These are phyloP conservation scores for Fusarium fujikuroi DNA, from an alignment of 2,329 filamentous ascomycete genomes.

Conservation along the genomic window DNA sequence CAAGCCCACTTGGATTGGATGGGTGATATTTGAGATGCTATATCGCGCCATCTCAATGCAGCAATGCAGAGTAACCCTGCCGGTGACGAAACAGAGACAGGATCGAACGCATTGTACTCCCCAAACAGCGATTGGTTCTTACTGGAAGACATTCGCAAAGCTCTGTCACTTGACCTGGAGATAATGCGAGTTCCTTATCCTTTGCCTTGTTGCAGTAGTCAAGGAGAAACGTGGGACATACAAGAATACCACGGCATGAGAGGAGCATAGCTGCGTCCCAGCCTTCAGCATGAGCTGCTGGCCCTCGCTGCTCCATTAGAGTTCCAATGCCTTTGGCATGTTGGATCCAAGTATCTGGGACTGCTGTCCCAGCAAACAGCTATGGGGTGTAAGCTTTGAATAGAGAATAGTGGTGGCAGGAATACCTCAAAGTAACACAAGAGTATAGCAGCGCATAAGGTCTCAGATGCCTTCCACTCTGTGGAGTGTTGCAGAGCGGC, in stretches of 20 bases:
- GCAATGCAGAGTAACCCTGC: conserved; percentile 38
- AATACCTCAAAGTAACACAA: conserved; percentile 54
- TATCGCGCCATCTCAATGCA: conserved; percentile 43
- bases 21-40: conserved; percentile 43
- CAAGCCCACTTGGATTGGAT: conserved; percentile 39
- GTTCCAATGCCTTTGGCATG: conserved; percentile 53
- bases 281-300: conserved; percentile 47
- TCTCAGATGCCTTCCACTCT: conserved; percentile 54
- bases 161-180: conserved; percentile 29
- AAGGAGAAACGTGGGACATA: conserved; percentile 38
- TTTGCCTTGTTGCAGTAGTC: conserved; percentile 3
- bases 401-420: not conserved
- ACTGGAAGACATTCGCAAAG: not conserved
- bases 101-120: conserved; percentile 4
- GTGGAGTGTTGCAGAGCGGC: conserved; percentile 49
- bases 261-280: conserved; percentile 54
- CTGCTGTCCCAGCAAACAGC: conserved; percentile 55
- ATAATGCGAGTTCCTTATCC: conserved; percentile 20
- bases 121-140: conserved; percentile 6
- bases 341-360: conserved; percentile 52
- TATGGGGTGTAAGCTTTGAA: conserved; percentile 35
- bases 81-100: conserved; percentile 30
- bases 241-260: conserved; percentile 52
- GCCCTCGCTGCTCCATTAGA: conserved; percentile 54
- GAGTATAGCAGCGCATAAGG: conserved; percentile 55